phyloP scores from a whole-genome alignment of 768 basidiomycete genomes.

The Cubamyces lactineus region DNA sequence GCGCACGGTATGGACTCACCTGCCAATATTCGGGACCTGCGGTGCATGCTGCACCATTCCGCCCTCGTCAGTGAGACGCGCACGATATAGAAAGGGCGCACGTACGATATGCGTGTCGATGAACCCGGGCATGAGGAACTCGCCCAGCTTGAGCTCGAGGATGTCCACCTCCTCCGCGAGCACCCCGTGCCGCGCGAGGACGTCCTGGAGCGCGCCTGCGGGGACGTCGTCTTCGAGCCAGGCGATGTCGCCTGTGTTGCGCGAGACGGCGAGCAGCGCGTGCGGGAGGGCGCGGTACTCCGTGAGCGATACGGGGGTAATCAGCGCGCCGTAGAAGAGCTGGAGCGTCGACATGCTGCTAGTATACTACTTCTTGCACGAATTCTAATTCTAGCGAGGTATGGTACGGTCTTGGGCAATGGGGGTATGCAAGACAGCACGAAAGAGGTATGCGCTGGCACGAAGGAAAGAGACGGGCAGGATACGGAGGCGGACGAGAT shows the following conservation, averaged over 20 bases:
- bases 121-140: constrained; percentile 86
- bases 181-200: constrained; percentile 55
- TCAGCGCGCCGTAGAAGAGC: constrained; percentile 58
- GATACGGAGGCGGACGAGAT: constrained; percentile 2
- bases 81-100: constrained; percentile 3
- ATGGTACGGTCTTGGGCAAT: neutral
- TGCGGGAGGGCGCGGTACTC: constrained; percentile 50
- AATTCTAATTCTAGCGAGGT: neutral
- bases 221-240: constrained; percentile 71
- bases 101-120: constrained; percentile 91
- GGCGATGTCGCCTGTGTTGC: constrained; percentile 56
- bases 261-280: constrained; percentile 57
- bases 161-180: constrained; percentile 38
- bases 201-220: constrained; percentile 49
- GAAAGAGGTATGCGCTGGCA: neutral
- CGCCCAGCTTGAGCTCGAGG: constrained; percentile 44
- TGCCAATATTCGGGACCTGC: constrained; percentile 75
- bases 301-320: constrained; percentile 53
- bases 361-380: neutral
- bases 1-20: constrained; percentile 39
- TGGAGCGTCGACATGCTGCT: constrained; percentile 35
- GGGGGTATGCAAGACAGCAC: neutral
- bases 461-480: neutral
- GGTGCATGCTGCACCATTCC: constrained; percentile 67
- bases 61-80: neutral